These are phyloP conservation scores for Gracilaria caudata DNA, from an alignment of 23 red algal species.

Conservation along the genomic window DNA sequence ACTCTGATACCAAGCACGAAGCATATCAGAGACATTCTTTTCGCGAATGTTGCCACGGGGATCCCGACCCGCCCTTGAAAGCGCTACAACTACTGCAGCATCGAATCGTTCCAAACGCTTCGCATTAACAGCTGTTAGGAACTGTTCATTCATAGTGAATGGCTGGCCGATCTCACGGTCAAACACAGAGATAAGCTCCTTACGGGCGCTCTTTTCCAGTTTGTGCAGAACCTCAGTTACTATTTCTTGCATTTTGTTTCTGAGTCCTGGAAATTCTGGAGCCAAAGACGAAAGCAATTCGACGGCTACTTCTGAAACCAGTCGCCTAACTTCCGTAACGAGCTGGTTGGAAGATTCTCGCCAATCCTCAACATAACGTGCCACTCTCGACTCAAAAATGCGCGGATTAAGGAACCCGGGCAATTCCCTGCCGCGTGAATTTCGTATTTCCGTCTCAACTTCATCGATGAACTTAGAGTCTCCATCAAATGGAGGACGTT, in stretches of 20 bases:
- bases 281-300: slow-evolving; percentile 40
- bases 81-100: slow-evolving; percentile 48
- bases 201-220: slow-evolving; percentile 41
- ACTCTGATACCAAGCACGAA: slow-evolving; percentile 67
- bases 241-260: slow-evolving; percentile 58
- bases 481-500: slow-evolving; percentile 61
- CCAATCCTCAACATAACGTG: slow-evolving; percentile 67
- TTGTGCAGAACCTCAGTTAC: slow-evolving; percentile 24
- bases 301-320: slow-evolving; percentile 45
- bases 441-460: slow-evolving; percentile 61
- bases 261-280: slow-evolving; percentile 61
- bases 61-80: slow-evolving; percentile 48
- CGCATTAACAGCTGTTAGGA: slow-evolving; percentile 53
- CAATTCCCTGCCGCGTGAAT: slow-evolving; percentile 51
- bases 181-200: slow-evolving; percentile 56
- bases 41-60: slow-evolving; percentile 49
- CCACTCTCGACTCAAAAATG: slow-evolving; percentile 66
- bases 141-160: slow-evolving; percentile 73
- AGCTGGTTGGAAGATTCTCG: slow-evolving; percentile 48
- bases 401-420: slow-evolving; percentile 69
- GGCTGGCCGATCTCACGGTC: slow-evolving; percentile 59
- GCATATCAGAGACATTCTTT: slow-evolving; percentile 55
- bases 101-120: slow-evolving; percentile 70
- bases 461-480: slow-evolving; percentile 55
- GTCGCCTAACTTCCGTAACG: slow-evolving; percentile 10